Percentiles rank a stretch among this genome's conserved stretches.
phyloP scores from a whole-genome alignment of 305 asterid genomes.

The Solanum hybrid region DNA sequence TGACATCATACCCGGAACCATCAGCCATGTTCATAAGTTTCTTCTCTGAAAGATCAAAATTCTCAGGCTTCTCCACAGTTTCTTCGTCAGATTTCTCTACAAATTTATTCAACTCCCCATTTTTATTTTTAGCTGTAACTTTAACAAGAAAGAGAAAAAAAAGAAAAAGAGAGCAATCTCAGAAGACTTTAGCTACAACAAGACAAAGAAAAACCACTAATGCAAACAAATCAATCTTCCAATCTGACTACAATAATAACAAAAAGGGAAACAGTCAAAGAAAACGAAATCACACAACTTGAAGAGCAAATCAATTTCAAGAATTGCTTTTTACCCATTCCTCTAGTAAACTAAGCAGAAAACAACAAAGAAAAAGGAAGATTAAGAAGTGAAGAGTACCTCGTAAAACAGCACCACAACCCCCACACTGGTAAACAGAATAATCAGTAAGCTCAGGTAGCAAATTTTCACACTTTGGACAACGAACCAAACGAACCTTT shows the following conservation, averaged over 20 bases:
- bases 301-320: background rate
- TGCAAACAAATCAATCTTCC: background rate
- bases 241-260: background rate
- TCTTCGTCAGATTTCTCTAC: constrained; percentile 48
- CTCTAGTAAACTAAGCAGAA: background rate
- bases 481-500: constrained; percentile 66
- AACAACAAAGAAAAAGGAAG: background rate
- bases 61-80: constrained; percentile 34
- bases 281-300: background rate
- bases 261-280: background rate
- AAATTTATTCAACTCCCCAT: constrained; percentile 42
- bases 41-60: constrained; percentile 28
- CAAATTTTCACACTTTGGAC: constrained; percentile 65
- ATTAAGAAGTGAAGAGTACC: constrained; percentile 31
- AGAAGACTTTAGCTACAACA: background rate
- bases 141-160: constrained; percentile 13
- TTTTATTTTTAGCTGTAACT: constrained; percentile 53
- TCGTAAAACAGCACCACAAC: constrained; percentile 70
- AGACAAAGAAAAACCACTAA: background rate
- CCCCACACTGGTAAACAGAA: constrained; percentile 75
- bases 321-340: background rate
- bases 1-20: constrained; percentile 47
- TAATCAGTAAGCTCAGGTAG: constrained; percentile 61
- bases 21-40: constrained; percentile 32
- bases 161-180: background rate